phyloP scores from a whole-genome alignment of 768 basidiomycete species.

The Leccinum disarticulatum region DNA sequence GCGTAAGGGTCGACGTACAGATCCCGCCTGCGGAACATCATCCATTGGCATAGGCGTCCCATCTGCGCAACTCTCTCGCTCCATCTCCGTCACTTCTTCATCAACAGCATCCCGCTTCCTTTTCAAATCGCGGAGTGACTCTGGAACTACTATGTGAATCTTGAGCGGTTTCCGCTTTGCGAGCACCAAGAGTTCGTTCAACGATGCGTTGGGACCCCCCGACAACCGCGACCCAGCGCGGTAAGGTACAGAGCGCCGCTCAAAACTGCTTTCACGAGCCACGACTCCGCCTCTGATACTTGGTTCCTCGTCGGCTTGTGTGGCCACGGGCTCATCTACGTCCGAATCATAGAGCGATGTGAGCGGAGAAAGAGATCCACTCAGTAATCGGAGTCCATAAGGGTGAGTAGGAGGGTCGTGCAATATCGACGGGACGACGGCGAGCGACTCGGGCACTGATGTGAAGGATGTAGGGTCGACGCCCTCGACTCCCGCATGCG shows the following conservation, averaged over 20 bases:
- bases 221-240: not conserved
- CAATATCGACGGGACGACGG: constrained; percentile 16
- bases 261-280: not conserved
- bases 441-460: not conserved
- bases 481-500: not conserved
- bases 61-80: not conserved
- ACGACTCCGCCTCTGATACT: not conserved
- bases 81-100: not conserved
- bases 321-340: not conserved
- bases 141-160: constrained; percentile 12
- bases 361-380: constrained; percentile 17
- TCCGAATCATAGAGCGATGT: constrained; percentile 13
- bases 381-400: not conserved
- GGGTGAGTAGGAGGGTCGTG: not conserved
- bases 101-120: constrained; percentile 10
- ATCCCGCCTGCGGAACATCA: not conserved
- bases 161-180: constrained; percentile 16
- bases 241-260: not conserved
- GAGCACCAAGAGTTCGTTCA: constrained; percentile 16
- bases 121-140: constrained; percentile 10
- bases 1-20: not conserved
- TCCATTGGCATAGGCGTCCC: too few relatives aligned
- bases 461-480: not conserved
- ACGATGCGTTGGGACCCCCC: constrained; percentile 24
- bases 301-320: not conserved